Evolutionary conservation across 2,329 filamentous ascomycete species (phyloP).

Genomic region (Fusarium sp.): DNA sequence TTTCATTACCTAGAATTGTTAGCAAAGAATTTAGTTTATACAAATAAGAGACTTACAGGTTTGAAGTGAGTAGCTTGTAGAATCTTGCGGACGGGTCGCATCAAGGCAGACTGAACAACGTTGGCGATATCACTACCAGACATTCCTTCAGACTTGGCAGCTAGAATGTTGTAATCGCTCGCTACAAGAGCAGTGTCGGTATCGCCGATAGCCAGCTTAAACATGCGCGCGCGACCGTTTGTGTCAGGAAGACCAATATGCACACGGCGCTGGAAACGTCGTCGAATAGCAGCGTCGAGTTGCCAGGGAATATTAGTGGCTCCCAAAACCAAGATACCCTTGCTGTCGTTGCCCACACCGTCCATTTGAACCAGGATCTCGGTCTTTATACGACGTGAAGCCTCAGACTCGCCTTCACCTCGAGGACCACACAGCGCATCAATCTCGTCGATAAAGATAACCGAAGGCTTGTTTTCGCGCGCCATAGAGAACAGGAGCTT

Average conservation of each 20-base stretch:
- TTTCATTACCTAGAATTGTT: conserved; percentile 70
- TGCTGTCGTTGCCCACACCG: conserved; percentile 94
- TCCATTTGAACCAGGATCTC: conserved; percentile 99
- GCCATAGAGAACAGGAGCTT: conserved; percentile 98
- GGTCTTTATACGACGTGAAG: conserved; percentile 96
- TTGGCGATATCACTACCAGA: conserved; percentile 97
- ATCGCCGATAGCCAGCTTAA: conserved; percentile 91
- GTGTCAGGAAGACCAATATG: conserved; percentile 94
- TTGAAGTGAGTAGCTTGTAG: conserved; percentile 99
- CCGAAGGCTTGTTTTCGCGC: conserved; percentile 95
- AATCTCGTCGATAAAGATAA: conserved; percentile 99
- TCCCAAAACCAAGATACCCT: conserved; percentile 92
- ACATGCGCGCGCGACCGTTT: conserved; percentile 91
- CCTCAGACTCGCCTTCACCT: conserved; percentile 95
- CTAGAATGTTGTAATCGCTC: conserved; percentile 83
- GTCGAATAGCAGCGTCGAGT: conserved; percentile 92
- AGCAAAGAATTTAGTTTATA: not conserved
- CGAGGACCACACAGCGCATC: conserved; percentile 95
- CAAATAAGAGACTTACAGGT: conserved; percentile 68
- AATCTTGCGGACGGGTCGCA: conserved; percentile 97
- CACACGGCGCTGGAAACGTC: conserved; percentile 94
- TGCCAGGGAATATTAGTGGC: conserved; percentile 99
- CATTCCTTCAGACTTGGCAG: conserved; percentile 88
- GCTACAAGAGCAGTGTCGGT: conserved; percentile 87
- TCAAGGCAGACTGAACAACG: conserved; percentile 93